Evolutionary conservation across 2,329 filamentous ascomycete species (phyloP), one percentile per base, ranked within the genome.

Genomic region (Pseudophaeomoniella oleicola): DNA sequence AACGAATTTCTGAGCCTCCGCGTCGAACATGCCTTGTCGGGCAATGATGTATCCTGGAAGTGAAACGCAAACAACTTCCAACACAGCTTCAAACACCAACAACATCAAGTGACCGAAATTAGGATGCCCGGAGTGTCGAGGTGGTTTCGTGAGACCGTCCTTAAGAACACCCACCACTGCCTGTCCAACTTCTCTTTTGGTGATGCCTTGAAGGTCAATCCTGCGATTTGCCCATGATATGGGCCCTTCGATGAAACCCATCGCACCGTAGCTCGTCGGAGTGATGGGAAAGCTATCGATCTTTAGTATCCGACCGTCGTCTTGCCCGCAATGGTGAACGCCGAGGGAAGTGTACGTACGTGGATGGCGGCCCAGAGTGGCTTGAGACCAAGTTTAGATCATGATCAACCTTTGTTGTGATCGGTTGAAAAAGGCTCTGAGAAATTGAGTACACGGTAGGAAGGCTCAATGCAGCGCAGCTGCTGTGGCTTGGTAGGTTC

Each of bases 41-140:
- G 90, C 90, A 37, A 94, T 77, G 44, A 98, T 80, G 60, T 94
- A 98, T 17, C 90, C 90, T 0, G 90, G 90, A 47, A 94, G 62
- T 57, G 82, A 88, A 56, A 98, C 87, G 55, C 87, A 96, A 35
- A 98, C 81, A 16, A 96, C 88, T 55, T 94, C 86, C 51, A 94
- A 68, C 17, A 94, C 87, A 9, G 90, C 90, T 61, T 93, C 87
- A 51, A 94, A 94, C 47, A 96, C 87, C 40, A 94, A 76, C 16
- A 92, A 67, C 29, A 77, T 69, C 18, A 94, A 69, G 49, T 86
- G 60, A 13, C 59, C 56, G 40, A 72, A 57, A 9, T 63, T 53
- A 3, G 68, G 66, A 46, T 71, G 63, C 32, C 56, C 57, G 11
- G 59, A 46, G 40, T 60, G 56, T 16, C 46, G 44, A 39, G 39